A percentile compares a stretch with the other conserved stretches of the same genome.
phyloP scores from a whole-genome alignment of 2,329 filamentous ascomycete genomes.

The Helminthosporium solani region DNA sequence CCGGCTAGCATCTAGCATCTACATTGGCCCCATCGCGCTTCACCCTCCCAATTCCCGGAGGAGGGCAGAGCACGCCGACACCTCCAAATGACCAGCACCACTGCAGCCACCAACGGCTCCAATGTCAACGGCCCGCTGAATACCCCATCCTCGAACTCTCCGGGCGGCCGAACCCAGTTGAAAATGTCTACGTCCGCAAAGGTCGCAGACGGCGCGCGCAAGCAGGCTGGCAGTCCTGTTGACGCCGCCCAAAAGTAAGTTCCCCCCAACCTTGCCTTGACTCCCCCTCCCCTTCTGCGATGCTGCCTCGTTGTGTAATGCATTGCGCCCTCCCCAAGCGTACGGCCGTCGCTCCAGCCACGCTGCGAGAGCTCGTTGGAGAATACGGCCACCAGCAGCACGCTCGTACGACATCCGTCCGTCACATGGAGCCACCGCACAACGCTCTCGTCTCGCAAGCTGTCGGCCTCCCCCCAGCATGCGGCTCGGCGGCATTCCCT shows the following conservation, averaged over 20 bases:
- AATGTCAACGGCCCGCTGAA: slow-evolving; percentile 35
- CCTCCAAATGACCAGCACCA: slow-evolving; percentile 34
- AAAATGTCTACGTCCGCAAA: slow-evolving; percentile 54
- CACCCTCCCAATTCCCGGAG: slow-evolving; percentile 10
- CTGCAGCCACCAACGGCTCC: slow-evolving; percentile 33
- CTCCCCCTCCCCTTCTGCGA: background rate
- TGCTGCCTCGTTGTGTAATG: background rate
- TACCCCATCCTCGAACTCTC: slow-evolving; percentile 40
- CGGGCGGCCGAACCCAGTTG: slow-evolving; percentile 47
- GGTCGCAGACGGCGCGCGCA: slow-evolving; percentile 54
- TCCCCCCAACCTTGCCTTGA: slow-evolving; percentile 2
- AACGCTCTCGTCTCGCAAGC: slow-evolving; percentile 14
- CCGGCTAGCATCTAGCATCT: slow-evolving; percentile 15
- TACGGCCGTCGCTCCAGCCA: slow-evolving; percentile 11
- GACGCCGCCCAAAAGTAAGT: slow-evolving; percentile 58
- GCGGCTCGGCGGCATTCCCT: slow-evolving; percentile 6
- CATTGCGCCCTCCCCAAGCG: background rate
- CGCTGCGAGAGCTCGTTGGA: slow-evolving; percentile 23
- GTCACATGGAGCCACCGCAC: slow-evolving; percentile 40
- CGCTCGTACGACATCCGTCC: slow-evolving; percentile 34
- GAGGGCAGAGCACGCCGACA: slow-evolving; percentile 18
- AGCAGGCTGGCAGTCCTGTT: slow-evolving; percentile 57
- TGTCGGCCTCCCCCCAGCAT: slow-evolving; percentile 10
- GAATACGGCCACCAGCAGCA: slow-evolving; percentile 16
- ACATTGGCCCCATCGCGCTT: slow-evolving; percentile 31